Evolutionary conservation across 2,329 filamentous ascomycete genomes (phyloP).

Genomic region (Colletotrichum spaethianum): DNA sequence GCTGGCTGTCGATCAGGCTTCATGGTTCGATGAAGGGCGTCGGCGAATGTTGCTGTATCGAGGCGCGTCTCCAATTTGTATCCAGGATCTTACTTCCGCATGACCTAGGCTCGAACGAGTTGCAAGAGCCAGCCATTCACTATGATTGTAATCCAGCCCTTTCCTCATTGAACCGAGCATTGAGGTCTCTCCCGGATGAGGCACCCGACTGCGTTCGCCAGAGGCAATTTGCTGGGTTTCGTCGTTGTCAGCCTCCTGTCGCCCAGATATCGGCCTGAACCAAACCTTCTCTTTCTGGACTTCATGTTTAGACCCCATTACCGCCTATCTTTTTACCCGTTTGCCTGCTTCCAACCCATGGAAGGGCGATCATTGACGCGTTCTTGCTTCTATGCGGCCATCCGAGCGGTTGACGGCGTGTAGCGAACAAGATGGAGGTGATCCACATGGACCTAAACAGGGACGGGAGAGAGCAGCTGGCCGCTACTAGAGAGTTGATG

Average conservation of each 20-base stretch:
- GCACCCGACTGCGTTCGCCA: background rate
- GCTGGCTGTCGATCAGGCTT: background rate
- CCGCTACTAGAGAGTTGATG: conserved; percentile 25
- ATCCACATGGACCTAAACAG: conserved; percentile 18
- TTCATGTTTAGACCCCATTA: background rate
- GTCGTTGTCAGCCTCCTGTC: background rate
- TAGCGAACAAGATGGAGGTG: conserved; percentile 3
- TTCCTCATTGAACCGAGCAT: background rate
- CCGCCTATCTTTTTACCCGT: background rate
- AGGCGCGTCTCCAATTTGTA: background rate
- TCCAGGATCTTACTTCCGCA: background rate
- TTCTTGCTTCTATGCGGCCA: conserved; percentile 6
- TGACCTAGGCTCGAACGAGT: no score
- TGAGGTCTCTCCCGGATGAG: background rate
- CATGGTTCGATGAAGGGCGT: background rate
- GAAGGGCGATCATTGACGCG: conserved; percentile 18
- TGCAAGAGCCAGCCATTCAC: background rate
- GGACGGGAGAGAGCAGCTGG: conserved; percentile 1
- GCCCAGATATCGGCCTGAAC: background rate
- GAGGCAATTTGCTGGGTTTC: background rate
- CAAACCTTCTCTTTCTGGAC: background rate
- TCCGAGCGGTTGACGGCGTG: conserved; percentile 28
- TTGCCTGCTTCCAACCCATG: background rate
- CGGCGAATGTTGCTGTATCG: conserved; percentile 1
- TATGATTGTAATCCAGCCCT: no score